Base-by-base conservation (phyloP, 208 protist species). In the Trypanosoma platydactyli region DNA sequence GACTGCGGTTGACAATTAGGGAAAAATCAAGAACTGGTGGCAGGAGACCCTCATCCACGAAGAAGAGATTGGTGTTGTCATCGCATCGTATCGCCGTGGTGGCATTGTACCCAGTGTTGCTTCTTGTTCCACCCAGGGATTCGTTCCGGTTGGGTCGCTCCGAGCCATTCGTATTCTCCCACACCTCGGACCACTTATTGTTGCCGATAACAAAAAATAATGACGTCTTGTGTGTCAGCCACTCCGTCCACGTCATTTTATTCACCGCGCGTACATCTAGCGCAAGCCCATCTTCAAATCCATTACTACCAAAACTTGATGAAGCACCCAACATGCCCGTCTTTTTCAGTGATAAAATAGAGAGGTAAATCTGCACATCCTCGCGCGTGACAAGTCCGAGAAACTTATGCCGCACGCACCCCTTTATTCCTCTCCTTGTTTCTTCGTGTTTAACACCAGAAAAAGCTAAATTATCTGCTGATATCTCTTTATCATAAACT, bases 1-100 rank as follows among this genome's bases (percentile, higher is more conserved):
- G 91, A 54, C 83, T 92, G 53, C 89, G 83, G 74, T 98, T 96
- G 44, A 97, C 80, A 62, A 94, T 89, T 24, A 89, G 48, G 6
- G 84, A 88, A 50, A 95, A 61, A 51, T 93, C 82, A 18, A 95
- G 38, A 16, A 89, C 77, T 0, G 71, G 68, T 11, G 86, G 89
- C 41, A 94, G 77, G 41, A 62, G 49, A 12, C 54, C 20, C 44
- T 64, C 65, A 41, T 77, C 56, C 22, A 71, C 27, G 33, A 64
- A 62, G 3, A 68, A 71, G 6, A 22, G 9, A 50, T 29, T 59
- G 24, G 54, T 0, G 40, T 22, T 40, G 38, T 15, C 44, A 16
- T 30, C 29, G 30, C 13, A 2, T 30, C 3, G 1, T 22, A 53
- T 45, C 15, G 42, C 25, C 42, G 44, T 35, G 5, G 38, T 38